These are phyloP conservation scores for Rhododendron kiyosumense DNA, from an alignment of 148 eudicot genomes.

Conservation along the genomic window DNA sequence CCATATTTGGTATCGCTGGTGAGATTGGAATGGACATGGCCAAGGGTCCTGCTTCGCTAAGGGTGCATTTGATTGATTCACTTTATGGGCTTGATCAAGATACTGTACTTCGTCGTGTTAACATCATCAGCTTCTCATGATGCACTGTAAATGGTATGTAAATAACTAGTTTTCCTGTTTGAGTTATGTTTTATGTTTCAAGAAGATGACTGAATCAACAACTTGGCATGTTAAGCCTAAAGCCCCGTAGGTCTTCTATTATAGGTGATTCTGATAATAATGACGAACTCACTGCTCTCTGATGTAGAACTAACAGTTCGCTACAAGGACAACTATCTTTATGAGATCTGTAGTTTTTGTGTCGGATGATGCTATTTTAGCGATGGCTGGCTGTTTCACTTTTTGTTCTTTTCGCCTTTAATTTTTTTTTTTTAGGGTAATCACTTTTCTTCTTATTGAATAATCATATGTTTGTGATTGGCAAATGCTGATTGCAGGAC, in stretches of 20 bases:
- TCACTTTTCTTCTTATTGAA: not conserved
- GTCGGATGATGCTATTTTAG: not conserved
- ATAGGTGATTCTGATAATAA: not conserved
- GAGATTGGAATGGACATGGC: constrained; percentile 65
- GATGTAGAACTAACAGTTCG: not conserved
- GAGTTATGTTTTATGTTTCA: not conserved
- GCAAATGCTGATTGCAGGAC: constrained; percentile 13
- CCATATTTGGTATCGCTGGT: constrained; percentile 71
- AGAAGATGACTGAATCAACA: not conserved
- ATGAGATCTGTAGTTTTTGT: not conserved
- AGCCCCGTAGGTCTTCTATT: not conserved
- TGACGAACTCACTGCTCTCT: not conserved
- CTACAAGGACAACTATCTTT: not conserved
- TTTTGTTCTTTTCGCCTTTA: too few relatives aligned
- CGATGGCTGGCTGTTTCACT: not conserved
- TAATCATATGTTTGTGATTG: not conserved
- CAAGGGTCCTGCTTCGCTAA: constrained; percentile 80
- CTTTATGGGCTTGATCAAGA: constrained; percentile 65
- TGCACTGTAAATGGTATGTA: constrained; percentile 6
- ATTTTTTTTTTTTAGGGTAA: too few relatives aligned
- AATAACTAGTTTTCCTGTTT: not conserved
- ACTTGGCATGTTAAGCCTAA: not conserved
- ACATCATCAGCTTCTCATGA: constrained; percentile 23
- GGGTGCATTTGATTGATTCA: constrained; percentile 69
- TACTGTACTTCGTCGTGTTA: constrained; percentile 33